phyloP scores from a whole-genome alignment of 768 basidiomycete species.

The Trichaptum fuscoviolaceum region DNA sequence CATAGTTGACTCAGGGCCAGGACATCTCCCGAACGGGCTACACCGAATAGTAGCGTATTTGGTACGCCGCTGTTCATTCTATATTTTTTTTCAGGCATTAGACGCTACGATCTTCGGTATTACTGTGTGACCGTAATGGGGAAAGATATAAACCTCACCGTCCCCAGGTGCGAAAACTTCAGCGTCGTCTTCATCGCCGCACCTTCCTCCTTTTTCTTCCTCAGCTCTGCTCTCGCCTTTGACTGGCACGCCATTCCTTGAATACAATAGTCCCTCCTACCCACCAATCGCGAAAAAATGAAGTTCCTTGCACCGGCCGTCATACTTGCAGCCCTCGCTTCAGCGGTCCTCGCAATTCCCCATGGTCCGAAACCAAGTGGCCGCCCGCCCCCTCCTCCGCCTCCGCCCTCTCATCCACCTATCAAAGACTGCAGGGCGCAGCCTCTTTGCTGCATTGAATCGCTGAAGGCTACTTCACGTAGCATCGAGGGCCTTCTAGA shows the following conservation, averaged over 20 bases:
- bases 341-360: neutral
- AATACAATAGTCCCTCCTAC: neutral
- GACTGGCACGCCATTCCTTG: neutral
- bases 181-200: neutral
- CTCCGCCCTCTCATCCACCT: neutral
- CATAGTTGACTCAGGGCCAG: neutral
- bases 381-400: neutral
- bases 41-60: too few relatives aligned
- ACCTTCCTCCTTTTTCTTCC: neutral
- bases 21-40: neutral
- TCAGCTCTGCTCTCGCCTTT: neutral
- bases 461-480: neutral
- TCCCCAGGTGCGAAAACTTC: neutral
- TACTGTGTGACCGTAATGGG: neutral
- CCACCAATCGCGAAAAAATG: neutral
- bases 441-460: neutral
- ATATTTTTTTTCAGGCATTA: neutral
- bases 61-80: neutral
- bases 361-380: neutral
- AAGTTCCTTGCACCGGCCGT: neutral
- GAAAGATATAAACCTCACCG: neutral
- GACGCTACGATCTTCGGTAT: neutral
- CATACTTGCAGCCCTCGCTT: neutral
- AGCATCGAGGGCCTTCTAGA: neutral
- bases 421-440: neutral